Percentiles rank a stretch among this genome's conserved stretches.
Conservation (phyloP, 768 basidiomycete species). For the Calocybe cyanea region DNA sequence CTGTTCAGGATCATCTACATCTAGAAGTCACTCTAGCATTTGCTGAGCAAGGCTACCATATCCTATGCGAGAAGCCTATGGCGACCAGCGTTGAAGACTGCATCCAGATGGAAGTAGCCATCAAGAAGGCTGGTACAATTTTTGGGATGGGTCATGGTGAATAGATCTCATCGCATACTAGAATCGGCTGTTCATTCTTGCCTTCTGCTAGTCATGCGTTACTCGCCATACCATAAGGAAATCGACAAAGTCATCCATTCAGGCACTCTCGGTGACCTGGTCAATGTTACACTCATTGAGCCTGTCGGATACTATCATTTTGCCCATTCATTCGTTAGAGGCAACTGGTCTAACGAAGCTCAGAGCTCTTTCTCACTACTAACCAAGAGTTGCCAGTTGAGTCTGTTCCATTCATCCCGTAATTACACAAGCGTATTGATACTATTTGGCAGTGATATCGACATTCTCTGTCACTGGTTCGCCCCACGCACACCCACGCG, state of each 20-base stretch:
- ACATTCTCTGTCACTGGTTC: conserved; percentile 77
- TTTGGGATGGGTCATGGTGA: conserved; percentile 88
- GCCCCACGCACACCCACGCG: conserved; percentile 58
- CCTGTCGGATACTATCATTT: conserved; percentile 88
- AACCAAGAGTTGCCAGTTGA: conserved; percentile 90
- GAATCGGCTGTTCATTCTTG: not conserved
- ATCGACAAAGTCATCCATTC: conserved; percentile 69
- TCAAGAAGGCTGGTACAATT: conserved; percentile 66
- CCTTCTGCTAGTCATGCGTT: conserved; percentile 65
- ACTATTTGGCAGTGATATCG: conserved; percentile 62
- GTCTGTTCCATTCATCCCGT: conserved; percentile 19
- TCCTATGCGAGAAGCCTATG: conserved; percentile 93
- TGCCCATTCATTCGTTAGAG: conserved; percentile 86
- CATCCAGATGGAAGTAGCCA: conserved; percentile 66
- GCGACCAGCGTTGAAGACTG: conserved; percentile 73
- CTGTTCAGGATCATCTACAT: conserved; percentile 82
- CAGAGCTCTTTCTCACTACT: conserved; percentile 78
- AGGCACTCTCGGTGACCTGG: conserved; percentile 66
- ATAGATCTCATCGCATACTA: conserved; percentile 14
- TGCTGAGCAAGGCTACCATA: conserved; percentile 79
- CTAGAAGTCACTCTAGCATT: conserved; percentile 70
- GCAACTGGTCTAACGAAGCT: conserved; percentile 69
- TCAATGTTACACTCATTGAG: conserved; percentile 83
- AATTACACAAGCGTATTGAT: conserved; percentile 3
- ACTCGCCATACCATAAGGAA: conserved; percentile 78